Base-by-base conservation (phyloP, 2,329 filamentous ascomycete genomes). In the Dothiorella sarmentorum region DNA sequence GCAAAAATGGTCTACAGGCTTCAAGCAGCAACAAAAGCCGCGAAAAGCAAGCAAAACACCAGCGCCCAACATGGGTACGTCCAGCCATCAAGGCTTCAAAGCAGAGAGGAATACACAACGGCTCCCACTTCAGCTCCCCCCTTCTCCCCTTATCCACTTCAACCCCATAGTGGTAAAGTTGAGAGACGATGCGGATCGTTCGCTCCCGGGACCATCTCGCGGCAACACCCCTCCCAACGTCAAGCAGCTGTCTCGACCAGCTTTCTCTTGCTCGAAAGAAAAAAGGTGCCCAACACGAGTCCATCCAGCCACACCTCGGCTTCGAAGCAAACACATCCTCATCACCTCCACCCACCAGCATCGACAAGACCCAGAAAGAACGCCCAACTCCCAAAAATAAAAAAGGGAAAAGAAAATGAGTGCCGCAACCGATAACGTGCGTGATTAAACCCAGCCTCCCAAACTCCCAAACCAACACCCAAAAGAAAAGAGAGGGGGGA, bases 191-290 rank as follows among this genome's bases (percentile, higher is more conserved):
- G 10, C 17, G 22, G 7, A n/a, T 7, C 13, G 7, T 10, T 2
- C 22, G 35, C 35, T 29, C 35, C 49, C n/a, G 49, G 24, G 49
- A 40, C 35, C 35, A 40, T 53, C 33, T 53, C 35, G 49, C 49
- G 37, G 33, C 47, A 40, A 40, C 33, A 33, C 33, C 4, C 18
- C 20, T n/a, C n/a, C 47, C n/a, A n/a, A n/a, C n/a, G n/a, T n/a
- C n/a, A n/a, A n/a, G n/a, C n/a, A n/a, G n/a, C n/a, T n/a, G n/a
- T n/a, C n/a, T n/a, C n/a, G n/a, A n/a, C n/a, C n/a, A n/a, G n/a
- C n/a, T n/a, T n/a, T n/a, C n/a, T n/a, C n/a, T n/a, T n/a, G n/a
- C 29, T n/a, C 33, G 7, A 18, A 52, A 2, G 6, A 13, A n/a
- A 35, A 31, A 13, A 31, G 10, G 31, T 13, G n/a, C 49, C 49